Base-by-base conservation (phyloP, 257 asterid species). In the Solanum bukasovii region DNA sequence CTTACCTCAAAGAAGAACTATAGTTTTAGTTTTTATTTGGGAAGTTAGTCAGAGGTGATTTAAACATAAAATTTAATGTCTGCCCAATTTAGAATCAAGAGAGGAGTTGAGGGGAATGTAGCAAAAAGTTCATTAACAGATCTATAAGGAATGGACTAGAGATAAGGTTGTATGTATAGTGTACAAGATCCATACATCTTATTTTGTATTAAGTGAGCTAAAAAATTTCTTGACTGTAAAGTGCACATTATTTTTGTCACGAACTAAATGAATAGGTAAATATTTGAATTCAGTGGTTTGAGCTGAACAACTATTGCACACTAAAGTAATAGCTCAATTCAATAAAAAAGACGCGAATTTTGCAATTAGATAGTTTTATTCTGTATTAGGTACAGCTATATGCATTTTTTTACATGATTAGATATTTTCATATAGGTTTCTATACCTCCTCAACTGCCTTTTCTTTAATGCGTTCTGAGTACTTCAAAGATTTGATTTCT, bases 391-490 rank as follows among this genome's bases (percentile, higher is more conserved):
- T 35, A 73, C 29, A 73, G 18, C 49, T 73, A 73, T 35, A 34
- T 18, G 49, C 46, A 20, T 18, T 73, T 20, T 33, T 73, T 73
- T 18, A 34, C 46, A 73, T 10, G 82, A 73, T 35, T 73, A 23
- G 18, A 73, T 35, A 73, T 34, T 73, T 73, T 5, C 44, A 35
- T 73, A 73, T 16, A 16, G 46, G 82, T 73, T 83, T 38, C 71
- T 9, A 78, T 93, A 96, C 98, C 98, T 96, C 98, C 90, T 96
- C 98, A 89, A 96, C 95, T 33, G 98, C 98, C 91, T 93, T 96
- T 92, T 96, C 93, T 88, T 93, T 96, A 82, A 94, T 91, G 88
- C 98, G 98, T 88, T 96, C 96, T 12, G 98, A 93, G 87, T 88
- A 89, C 93, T 93, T 96, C 92, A 96, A 87, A 25, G 93, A 93